Conservation (phyloP, 768 basidiomycete genomes). For the Megacollybia marginata region DNA sequence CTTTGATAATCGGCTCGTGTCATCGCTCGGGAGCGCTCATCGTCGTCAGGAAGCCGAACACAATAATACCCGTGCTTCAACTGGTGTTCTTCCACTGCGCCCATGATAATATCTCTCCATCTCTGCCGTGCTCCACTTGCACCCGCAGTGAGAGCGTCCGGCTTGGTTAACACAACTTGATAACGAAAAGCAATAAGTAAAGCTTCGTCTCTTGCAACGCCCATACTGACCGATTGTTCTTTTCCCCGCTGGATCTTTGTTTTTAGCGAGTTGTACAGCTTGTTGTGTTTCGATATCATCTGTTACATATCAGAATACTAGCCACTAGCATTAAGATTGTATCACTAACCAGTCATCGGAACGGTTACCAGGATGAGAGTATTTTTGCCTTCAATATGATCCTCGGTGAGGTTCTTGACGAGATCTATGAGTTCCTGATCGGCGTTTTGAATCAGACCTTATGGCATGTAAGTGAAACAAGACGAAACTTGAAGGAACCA, state of each 20-base stretch:
- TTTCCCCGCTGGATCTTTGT: constrained; percentile 26
- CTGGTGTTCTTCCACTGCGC: constrained; percentile 30
- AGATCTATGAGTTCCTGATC: constrained; percentile 23
- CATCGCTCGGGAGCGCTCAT: constrained; percentile 32
- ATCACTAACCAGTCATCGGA: constrained; percentile 29
- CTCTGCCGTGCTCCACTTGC: constrained; percentile 27
- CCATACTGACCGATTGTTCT: constrained; percentile 32
- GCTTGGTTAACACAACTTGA: constrained; percentile 22
- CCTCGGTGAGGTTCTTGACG: constrained; percentile 27
- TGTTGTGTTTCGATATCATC: constrained; percentile 43
- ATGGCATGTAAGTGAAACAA: neutral
- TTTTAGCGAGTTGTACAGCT: constrained; percentile 28
- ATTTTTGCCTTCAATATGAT: constrained; percentile 28
- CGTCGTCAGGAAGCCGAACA: constrained; percentile 57
- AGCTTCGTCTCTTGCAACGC: neutral
- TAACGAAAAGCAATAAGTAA: neutral
- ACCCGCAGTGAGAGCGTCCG: constrained; percentile 45
- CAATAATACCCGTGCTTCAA: constrained; percentile 59
- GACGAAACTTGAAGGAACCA: neutral
- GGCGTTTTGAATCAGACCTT: constrained; percentile 34
- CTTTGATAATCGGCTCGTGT: constrained; percentile 28
- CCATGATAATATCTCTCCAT: constrained; percentile 51
- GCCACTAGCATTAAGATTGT: neutral
- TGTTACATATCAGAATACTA: constrained; percentile 9
- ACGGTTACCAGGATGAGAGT: constrained; percentile 35